These are phyloP conservation scores for Pezicula neosporulosa DNA, from an alignment of 2,329 filamentous ascomycete species.

Conservation along the genomic window DNA sequence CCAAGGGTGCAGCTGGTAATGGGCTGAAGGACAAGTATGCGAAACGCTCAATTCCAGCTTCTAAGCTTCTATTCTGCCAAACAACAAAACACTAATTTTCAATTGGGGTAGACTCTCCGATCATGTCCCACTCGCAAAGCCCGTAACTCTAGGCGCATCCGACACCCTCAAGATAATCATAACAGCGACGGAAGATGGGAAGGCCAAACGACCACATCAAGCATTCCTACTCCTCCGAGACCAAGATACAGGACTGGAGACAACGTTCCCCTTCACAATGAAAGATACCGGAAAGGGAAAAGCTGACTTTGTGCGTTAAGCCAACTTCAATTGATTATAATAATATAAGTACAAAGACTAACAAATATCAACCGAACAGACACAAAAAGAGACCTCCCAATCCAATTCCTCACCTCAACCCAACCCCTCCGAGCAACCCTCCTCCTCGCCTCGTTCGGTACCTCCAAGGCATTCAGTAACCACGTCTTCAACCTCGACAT, in stretches of 20 bases:
- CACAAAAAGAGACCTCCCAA: constrained; percentile 83
- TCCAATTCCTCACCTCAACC: constrained; percentile 69
- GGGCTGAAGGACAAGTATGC: constrained; percentile 63
- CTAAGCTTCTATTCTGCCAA: background rate
- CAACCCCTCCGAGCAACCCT: constrained; percentile 75
- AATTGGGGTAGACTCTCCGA: constrained; percentile 21
- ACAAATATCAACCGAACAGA: constrained; percentile 42
- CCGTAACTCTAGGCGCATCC: constrained; percentile 60
- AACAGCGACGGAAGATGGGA: constrained; percentile 75
- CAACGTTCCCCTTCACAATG: constrained; percentile 77
- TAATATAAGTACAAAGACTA: too few species aligned
- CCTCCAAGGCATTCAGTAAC: constrained; percentile 61
- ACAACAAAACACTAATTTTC: constrained; percentile 7
- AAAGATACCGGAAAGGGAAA: constrained; percentile 87
- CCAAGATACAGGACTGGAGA: constrained; percentile 70
- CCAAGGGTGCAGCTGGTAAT: constrained; percentile 49
- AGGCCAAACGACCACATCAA: constrained; percentile 84
- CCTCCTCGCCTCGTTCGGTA: constrained; percentile 83
- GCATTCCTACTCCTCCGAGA: constrained; percentile 86
- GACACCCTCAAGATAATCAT: constrained; percentile 81
- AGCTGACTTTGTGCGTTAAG: constrained; percentile 71
- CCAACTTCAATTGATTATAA: background rate
- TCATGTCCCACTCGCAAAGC: constrained; percentile 45
- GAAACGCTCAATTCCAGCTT: constrained; percentile 2
- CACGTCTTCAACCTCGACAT: constrained; percentile 73